These are phyloP conservation scores for Colletotrichum sidae DNA, from an alignment of 2,329 filamentous ascomycete species.

Conservation along the genomic window DNA sequence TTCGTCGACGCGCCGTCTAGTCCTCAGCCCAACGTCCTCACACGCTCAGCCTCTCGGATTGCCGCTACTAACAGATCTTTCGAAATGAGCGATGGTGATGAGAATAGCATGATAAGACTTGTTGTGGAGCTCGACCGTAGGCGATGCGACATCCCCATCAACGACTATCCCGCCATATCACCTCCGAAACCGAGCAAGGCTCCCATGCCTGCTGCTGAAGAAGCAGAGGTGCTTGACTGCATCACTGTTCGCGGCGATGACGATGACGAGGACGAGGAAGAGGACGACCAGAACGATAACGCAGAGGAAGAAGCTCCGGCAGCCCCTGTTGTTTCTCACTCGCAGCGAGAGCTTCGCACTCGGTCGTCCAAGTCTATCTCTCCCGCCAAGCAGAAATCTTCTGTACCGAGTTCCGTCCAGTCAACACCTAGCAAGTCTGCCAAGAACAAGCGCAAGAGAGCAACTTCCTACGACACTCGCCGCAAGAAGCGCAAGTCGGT, in stretches of 20 bases:
- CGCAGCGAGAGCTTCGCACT: constrained; percentile 5
- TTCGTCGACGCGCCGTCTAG: constrained; percentile 63
- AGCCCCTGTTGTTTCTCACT: constrained; percentile 28
- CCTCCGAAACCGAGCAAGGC: constrained; percentile 41
- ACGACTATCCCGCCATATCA: constrained; percentile 42
- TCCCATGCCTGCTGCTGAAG: constrained; percentile 25
- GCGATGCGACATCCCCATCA: constrained; percentile 44
- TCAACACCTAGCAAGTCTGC: constrained; percentile 39
- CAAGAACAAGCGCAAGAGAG: constrained; percentile 46
- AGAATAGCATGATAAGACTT: constrained; percentile 60
- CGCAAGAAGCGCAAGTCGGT: constrained; percentile 43
- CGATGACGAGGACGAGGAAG: constrained; percentile 40
- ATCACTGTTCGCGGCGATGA: constrained; percentile 46
- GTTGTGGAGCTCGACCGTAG: constrained; percentile 62
- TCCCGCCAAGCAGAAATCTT: constrained; percentile 29
- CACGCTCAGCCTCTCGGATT: constrained; percentile 43
- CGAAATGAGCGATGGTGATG: constrained; percentile 57
- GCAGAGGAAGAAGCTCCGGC: constrained; percentile 22
- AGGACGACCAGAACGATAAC: constrained; percentile 12
- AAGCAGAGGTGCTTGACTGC: constrained; percentile 46
- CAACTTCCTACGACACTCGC: constrained; percentile 39
- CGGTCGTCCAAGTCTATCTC: constrained; percentile 30
- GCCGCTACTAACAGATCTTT: constrained; percentile 47
- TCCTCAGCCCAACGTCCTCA: constrained; percentile 45
- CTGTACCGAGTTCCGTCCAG: constrained; percentile 25